Percentiles rank a stretch among this genome's conserved stretches.
phyloP scores from a whole-genome alignment of 352 stramenopile genomes.

The Thalassiosira exigua region DNA sequence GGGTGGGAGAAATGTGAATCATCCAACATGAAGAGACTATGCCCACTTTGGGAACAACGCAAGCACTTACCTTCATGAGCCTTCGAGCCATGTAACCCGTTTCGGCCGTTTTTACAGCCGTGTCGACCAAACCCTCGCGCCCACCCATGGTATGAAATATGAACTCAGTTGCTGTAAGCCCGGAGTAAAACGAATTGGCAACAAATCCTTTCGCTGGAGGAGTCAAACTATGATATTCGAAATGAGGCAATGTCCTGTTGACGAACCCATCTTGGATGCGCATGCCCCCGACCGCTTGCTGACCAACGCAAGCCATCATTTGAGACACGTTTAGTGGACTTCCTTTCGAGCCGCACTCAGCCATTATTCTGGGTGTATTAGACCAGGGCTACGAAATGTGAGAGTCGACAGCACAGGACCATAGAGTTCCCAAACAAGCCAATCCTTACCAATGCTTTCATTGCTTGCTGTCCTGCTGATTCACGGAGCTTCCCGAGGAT shows the following conservation, averaged over 20 bases:
- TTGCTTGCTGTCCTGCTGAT: slow-evolving; percentile 96
- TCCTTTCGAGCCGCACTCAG: slow-evolving; percentile 98
- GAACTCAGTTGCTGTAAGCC: slow-evolving; percentile 98
- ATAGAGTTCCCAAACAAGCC: too few species aligned
- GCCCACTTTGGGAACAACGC: too few species aligned
- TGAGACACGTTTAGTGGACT: slow-evolving; percentile 99
- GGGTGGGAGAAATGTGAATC: slow-evolving; percentile 14
- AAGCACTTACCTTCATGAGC: slow-evolving; percentile 92
- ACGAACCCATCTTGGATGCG: slow-evolving; percentile 99
- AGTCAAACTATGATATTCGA: slow-evolving; percentile 90
- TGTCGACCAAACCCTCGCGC: slow-evolving; percentile 99
- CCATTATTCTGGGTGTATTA: slow-evolving; percentile 98
- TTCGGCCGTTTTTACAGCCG: slow-evolving; percentile 99
- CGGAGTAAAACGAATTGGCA: slow-evolving; percentile 98
- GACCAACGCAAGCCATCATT: slow-evolving; percentile 99
- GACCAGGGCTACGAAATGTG: slow-evolving; percentile 86
- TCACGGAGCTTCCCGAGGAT: slow-evolving; percentile 97
- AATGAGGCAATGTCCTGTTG: slow-evolving; percentile 97
- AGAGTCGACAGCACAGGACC: too few species aligned
- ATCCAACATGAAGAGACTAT: slow-evolving; percentile 4
- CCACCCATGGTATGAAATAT: slow-evolving; percentile 99
- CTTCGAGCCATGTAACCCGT: slow-evolving; percentile 99
- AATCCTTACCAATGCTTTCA: slow-evolving; percentile 87
- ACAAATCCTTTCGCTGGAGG: slow-evolving; percentile 99
- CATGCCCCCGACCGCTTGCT: slow-evolving; percentile 98